phyloP scores from a whole-genome alignment of 495 filamentous ascomycete species.

The Pyronema domesticum region DNA sequence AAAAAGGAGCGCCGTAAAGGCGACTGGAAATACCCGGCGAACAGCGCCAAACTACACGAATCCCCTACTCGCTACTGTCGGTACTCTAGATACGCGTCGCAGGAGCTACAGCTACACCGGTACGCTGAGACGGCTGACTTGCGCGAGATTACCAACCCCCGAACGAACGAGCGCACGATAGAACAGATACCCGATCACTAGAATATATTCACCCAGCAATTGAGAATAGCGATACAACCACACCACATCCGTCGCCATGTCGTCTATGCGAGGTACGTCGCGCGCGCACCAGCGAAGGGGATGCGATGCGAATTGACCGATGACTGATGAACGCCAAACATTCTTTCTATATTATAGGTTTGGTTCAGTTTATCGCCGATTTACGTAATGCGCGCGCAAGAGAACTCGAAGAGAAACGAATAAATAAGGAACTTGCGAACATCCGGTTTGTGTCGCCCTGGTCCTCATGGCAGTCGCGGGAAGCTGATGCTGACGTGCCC shows the following conservation, averaged over 20 bases:
- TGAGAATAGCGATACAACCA: too few species aligned
- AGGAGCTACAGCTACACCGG: too few species aligned
- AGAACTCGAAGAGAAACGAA: slow-evolving; percentile 94
- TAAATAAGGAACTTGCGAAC: slow-evolving; percentile 98
- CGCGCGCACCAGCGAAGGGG: neutral
- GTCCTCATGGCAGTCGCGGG: neutral
- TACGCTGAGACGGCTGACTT: too few species aligned
- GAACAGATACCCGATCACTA: too few species aligned
- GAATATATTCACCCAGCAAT: too few species aligned
- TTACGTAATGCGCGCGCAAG: slow-evolving; percentile 84
- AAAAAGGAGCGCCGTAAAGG: too few species aligned
- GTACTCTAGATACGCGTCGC: too few species aligned
- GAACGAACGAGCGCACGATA: too few species aligned
- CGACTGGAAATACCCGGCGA: too few species aligned
- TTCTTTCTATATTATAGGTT: slow-evolving; percentile 29
- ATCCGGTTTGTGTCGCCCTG: slow-evolving; percentile 43
- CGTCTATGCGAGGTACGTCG: slow-evolving; percentile 6
- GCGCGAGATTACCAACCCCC: too few species aligned
- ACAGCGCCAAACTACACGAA: too few species aligned
- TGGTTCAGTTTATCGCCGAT: slow-evolving; percentile 98
- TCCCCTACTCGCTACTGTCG: too few species aligned
- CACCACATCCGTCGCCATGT: neutral
- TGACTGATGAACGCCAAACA: neutral
- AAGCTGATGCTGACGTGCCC: slow-evolving; percentile 8
- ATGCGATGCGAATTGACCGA: neutral